phyloP scores from a whole-genome alignment of 1,284 basidiomycete genomes.

The Ganoderma meredithae region DNA sequence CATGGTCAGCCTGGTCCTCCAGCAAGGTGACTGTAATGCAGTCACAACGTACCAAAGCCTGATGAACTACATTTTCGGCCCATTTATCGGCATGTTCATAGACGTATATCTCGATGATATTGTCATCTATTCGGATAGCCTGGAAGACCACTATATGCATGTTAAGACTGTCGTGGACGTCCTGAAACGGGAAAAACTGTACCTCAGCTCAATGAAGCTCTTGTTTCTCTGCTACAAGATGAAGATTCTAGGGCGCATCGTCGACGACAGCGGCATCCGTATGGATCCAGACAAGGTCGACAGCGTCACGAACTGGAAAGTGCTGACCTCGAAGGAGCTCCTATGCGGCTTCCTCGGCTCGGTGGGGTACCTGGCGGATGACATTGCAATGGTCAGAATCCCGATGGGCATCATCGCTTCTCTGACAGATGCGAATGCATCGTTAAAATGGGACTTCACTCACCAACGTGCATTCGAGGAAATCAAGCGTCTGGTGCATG shows the following conservation, averaged over 20 bases:
- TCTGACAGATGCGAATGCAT: constrained; percentile 23
- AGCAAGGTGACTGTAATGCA: constrained; percentile 47
- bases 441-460: constrained; percentile 29
- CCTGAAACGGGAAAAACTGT: constrained; percentile 35
- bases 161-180: constrained; percentile 34
- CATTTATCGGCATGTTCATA: constrained; percentile 37
- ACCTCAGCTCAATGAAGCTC: constrained; percentile 37
- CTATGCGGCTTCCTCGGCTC: too few species aligned
- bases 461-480: constrained; percentile 39
- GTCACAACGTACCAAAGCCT: constrained; percentile 43
- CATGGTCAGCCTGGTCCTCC: constrained; percentile 45
- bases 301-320: neutral
- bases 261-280: constrained; percentile 38
- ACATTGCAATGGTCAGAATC: constrained; percentile 21
- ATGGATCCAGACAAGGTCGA: constrained; percentile 43
- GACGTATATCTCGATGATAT: constrained; percentile 21
- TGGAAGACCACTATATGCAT: constrained; percentile 38
- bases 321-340: too few species aligned
- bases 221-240: constrained; percentile 35
- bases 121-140: constrained; percentile 35
- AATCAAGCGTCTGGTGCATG: constrained; percentile 32
- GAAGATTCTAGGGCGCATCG: constrained; percentile 41
- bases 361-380: neutral
- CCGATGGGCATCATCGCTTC: constrained; percentile 32
- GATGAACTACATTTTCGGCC: constrained; percentile 43